Base-by-base conservation (phyloP, 1,284 basidiomycete genomes). In the Phellopilus nigrolimitatus region DNA sequence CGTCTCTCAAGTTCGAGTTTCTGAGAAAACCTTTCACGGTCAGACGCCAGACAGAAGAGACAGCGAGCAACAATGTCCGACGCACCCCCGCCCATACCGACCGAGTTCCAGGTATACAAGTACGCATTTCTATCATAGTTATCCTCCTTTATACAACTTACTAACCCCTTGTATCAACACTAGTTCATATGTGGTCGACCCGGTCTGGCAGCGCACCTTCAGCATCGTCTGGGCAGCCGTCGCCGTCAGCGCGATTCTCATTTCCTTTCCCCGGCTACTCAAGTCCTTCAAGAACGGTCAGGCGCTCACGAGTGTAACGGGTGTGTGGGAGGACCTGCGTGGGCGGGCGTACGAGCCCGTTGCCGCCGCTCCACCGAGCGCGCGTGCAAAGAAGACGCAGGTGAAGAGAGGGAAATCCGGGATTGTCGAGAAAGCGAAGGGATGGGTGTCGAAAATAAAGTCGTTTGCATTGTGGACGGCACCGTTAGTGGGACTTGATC, bases 151-250 rank as follows among this genome's bases (percentile, higher is more conserved):
- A 13, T 31, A 28, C 42, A 22, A n/a, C 22, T 42, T 6, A 42
- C 19, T 21, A 28, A 37, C 22, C 12, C 33, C 37, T 17, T 13
- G 17, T 43, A 21, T 21, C 37, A 36, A 28, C 31, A 49, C n/a
- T 58, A 91, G 89, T 64, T 89, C 88, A 0, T 90, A 90, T 63
- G 71, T 72, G n/a, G 73, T 76, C 41, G 90, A 91, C 62, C 89
- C 89, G 0, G 72, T 74, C 70, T 93, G 82, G 81, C 88, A 90
- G 62, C 69, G 68, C 45, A 83, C 75, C 58, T 91, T 91, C 68
- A 84, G 84, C 0, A 78, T 77, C 19, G 78, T 84, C 39, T 93
- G 89, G 89, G 76, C 78, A 0, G 72, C 78, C 1, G 72, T 75
- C 9, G 67, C 84, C 10, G 87, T 70, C 0, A 64, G 76, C n/a